A percentile compares a stretch with the other conserved stretches of the same genome.
Evolutionary conservation across 371 early-diverging fungal species (phyloP).

Genomic region (Mortierella sp.): DNA sequence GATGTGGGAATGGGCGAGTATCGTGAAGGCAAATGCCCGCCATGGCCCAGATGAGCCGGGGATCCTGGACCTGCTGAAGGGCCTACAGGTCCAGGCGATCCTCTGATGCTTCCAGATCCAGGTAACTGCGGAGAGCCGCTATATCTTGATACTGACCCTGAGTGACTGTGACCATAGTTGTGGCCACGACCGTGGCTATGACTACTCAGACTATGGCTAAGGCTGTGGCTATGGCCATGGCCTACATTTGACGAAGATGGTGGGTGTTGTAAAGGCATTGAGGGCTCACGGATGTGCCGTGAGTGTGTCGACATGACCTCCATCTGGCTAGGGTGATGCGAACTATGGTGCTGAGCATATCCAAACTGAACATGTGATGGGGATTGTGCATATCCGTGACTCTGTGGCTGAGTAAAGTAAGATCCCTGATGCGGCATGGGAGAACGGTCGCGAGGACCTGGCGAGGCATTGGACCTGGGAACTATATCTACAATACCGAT

Average conservation of each 20-base stretch:
- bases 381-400: slow-evolving; percentile 27
- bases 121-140: slow-evolving; percentile 49
- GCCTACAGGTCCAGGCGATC: slow-evolving; percentile 36
- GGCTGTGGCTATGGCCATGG: slow-evolving; percentile 10
- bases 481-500: slow-evolving; percentile 29
- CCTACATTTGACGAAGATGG: slow-evolving; percentile 5
- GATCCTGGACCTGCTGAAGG: slow-evolving; percentile 31
- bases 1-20: slow-evolving; percentile 41
- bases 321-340: slow-evolving; percentile 24
- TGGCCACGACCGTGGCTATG: slow-evolving; percentile 14
- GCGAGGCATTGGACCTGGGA: slow-evolving; percentile 31
- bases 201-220: slow-evolving; percentile 9
- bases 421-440: slow-evolving; percentile 43
- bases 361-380: slow-evolving; percentile 18
- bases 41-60: slow-evolving; percentile 40
- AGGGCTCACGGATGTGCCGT: slow-evolving; percentile 17
- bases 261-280: slow-evolving; percentile 23
- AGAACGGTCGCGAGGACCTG: slow-evolving; percentile 27
- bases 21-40: slow-evolving; percentile 24
- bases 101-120: slow-evolving; percentile 25
- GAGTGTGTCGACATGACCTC: slow-evolving; percentile 38
- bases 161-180: slow-evolving; percentile 28
- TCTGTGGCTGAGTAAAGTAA: slow-evolving; percentile 30
- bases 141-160: slow-evolving; percentile 33
- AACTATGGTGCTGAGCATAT: slow-evolving; percentile 23